Evolutionary conservation across 73 alveolate genomes (phyloP), one percentile per base, ranked within the genome.

Genomic region (Uronychia binucleata): DNA sequence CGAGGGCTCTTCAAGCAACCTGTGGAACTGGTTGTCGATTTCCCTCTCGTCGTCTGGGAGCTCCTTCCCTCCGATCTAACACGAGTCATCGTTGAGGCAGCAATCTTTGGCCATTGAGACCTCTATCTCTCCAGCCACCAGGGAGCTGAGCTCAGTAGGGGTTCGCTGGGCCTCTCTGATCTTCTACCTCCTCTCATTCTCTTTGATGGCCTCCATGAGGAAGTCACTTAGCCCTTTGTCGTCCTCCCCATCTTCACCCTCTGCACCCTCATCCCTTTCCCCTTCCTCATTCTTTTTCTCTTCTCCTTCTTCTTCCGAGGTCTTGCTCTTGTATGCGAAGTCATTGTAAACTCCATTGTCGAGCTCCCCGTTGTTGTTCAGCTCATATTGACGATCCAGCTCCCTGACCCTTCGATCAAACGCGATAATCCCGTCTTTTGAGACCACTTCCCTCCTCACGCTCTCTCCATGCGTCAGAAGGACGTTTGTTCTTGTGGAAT

Each of bases 321-420:
- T 46, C 19, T 46, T 46, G 19, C 67, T 46, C 19, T 46, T 57
- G 58, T 85, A 85, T 0, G 77, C 92, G 28, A 78, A 86, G 28
- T 78, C 78, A 59, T 78, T 85, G 33, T 86, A 86, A 46, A 94
- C 96, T 0, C 98, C 98, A 77, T 94, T 94, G 81, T 94, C 98
- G 13, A 91, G 88, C 84, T 94, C 96, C 34, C 90, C 87, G 82
- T 94, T 94, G 82, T 94, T 94, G 88, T 94, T 89, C 59, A 94
- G 82, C 87, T 94, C 98, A 85, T 94, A 94, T 74, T 85, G 67
- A 77, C 96, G 83, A 84, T 94, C 93, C 85, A 90, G 85, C 33
- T 91, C 96, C 85, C 93, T 91, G 33, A 90, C 95, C 78, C 88
- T 91, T 28, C 91, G 89, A 67, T 88, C 92, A 59, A 91, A 94